phyloP scores from a whole-genome alignment of 345 rosid species.

The Microcos paniculata region DNA sequence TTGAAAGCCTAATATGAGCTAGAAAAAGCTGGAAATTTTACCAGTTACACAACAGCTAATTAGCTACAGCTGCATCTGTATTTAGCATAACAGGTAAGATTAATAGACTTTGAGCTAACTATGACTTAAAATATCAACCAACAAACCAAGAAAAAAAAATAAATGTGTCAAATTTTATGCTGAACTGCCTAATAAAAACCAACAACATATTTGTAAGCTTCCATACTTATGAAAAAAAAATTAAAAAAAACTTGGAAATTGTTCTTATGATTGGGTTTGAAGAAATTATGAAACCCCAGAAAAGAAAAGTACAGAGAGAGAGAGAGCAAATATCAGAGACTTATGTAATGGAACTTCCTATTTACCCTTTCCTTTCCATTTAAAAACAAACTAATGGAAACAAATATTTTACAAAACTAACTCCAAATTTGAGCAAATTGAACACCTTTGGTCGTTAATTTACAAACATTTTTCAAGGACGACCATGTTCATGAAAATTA shows the following conservation, averaged over 20 bases:
- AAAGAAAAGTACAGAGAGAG: not conserved
- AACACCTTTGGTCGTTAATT: not conserved
- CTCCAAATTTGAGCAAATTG: not conserved
- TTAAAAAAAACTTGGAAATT: not conserved
- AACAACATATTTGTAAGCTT: not conserved
- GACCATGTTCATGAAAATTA: not conserved
- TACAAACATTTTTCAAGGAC: not conserved
- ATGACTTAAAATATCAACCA: not conserved
- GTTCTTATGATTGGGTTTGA: slow-evolving; percentile 1
- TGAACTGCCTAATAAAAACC: not conserved
- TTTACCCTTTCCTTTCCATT: not conserved
- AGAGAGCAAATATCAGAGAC: not conserved
- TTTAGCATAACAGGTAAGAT: slow-evolving; percentile 10
- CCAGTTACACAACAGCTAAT: slow-evolving; percentile 15
- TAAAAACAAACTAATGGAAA: not conserved
- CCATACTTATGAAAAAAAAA: not conserved
- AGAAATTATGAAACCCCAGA: not conserved
- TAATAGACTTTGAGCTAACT: not conserved
- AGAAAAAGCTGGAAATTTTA: slow-evolving; percentile 19
- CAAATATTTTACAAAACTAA: not conserved
- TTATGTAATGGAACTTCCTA: not conserved
- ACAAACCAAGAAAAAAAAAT: not conserved
- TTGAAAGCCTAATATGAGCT: slow-evolving; percentile 8
- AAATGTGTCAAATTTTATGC: not conserved
- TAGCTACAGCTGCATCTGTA: slow-evolving; percentile 7